phyloP scores from a whole-genome alignment of 148 eudicot genomes.

The Rhododendron simsii region DNA sequence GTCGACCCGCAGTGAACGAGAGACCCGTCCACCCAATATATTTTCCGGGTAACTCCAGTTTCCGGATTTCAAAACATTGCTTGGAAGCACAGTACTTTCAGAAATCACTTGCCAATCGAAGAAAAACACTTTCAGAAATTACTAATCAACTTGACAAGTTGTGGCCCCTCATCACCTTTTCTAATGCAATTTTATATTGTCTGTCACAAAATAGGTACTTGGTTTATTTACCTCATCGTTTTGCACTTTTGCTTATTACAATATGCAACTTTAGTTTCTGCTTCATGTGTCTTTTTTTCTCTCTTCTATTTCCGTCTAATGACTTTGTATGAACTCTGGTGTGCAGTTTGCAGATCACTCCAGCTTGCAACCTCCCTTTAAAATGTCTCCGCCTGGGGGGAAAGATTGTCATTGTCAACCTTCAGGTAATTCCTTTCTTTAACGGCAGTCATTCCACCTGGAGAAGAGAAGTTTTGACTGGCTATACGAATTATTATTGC shows the following conservation, averaged over 20 bases:
- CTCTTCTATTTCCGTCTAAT: neutral
- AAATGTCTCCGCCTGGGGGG: conserved; percentile 85
- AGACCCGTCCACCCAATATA: no score
- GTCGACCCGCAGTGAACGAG: no score
- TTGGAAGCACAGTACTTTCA: no score
- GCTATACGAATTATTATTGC: neutral
- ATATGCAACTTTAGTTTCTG: neutral
- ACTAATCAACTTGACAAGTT: neutral
- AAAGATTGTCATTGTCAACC: conserved; percentile 79
- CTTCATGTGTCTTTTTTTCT: neutral
- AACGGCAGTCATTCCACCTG: neutral
- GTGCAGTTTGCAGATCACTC: conserved; percentile 95
- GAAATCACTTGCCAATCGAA: no score
- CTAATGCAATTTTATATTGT: neutral
- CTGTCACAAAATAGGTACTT: neutral
- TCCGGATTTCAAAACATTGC: no score
- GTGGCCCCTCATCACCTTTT: neutral
- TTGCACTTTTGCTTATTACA: neutral
- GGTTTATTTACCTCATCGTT: neutral
- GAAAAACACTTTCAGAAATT: neutral
- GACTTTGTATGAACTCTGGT: neutral
- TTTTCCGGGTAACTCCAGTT: no score
- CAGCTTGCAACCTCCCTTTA: conserved; percentile 93
- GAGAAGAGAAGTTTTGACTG: neutral
- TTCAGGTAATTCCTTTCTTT: conserved; percentile 57